These are phyloP conservation scores for Fusarium sp. DNA, from an alignment of 2,329 filamentous ascomycete genomes.

Conservation along the genomic window DNA sequence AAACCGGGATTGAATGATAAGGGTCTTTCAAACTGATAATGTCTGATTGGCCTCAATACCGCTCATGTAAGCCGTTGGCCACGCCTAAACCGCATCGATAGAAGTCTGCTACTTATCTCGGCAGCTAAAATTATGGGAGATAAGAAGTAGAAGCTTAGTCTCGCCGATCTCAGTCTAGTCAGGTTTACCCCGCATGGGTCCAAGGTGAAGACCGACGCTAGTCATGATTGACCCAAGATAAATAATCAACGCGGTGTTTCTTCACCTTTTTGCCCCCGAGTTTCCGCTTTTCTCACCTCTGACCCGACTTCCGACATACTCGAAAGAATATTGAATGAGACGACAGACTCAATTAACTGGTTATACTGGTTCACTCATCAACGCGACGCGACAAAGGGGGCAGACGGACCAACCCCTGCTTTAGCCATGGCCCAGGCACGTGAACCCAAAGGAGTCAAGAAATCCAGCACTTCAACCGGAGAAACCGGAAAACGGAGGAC, in stretches of 20 bases:
- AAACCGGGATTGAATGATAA: neutral
- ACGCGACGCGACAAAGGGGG: neutral
- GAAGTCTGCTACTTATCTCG: neutral
- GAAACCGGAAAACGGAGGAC: conserved; percentile 10
- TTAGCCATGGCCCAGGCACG: conserved; percentile 8
- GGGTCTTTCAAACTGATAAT: neutral
- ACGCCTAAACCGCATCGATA: neutral
- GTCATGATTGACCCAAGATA: neutral
- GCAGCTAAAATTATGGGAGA: neutral
- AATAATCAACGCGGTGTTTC: neutral
- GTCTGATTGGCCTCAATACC: neutral
- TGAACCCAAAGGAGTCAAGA: conserved; percentile 1
- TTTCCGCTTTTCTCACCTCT: neutral
- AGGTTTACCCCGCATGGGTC: conserved; percentile 13
- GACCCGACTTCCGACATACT: neutral
- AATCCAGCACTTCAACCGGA: neutral
- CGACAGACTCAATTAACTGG: too few relatives aligned
- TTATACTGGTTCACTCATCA: neutral
- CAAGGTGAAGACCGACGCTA: neutral
- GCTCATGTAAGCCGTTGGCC: neutral
- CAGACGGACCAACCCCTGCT: neutral
- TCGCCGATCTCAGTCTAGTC: neutral
- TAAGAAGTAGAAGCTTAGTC: neutral
- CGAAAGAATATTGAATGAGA: too few relatives aligned
- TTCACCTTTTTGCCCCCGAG: neutral